Conservation (phyloP, 192 early-diverging fungal species). For the Haplosporangium gracile region DNA sequence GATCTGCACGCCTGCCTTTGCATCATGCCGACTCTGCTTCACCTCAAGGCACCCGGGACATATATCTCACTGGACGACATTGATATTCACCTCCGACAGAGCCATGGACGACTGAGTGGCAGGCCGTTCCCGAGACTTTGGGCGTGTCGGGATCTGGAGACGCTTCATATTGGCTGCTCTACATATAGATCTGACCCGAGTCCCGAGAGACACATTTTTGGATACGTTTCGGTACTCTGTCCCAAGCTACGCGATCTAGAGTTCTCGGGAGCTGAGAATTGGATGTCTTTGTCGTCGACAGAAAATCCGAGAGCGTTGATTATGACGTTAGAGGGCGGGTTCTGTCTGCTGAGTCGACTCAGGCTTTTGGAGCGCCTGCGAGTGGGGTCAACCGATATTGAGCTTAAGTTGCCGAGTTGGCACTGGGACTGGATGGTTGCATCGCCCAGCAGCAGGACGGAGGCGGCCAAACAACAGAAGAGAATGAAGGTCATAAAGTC, state of each 20-base stretch:
- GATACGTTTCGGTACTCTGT: not conserved
- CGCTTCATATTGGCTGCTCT: not conserved
- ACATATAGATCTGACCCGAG: not conserved
- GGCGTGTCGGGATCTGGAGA: not conserved
- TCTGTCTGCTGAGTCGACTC: slow-evolving; percentile 1
- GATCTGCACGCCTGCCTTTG: not conserved
- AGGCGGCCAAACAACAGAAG: not conserved
- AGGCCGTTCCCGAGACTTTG: not conserved
- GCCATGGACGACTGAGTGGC: not conserved
- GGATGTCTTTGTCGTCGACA: not conserved
- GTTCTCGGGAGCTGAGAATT: not conserved
- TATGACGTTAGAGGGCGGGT: not conserved
- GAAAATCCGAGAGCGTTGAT: not conserved
- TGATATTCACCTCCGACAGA: not conserved
- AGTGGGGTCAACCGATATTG: not conserved
- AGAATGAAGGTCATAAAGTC: not conserved
- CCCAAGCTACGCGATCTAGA: not conserved
- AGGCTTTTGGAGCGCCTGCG: not conserved
- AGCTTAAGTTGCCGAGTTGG: not conserved
- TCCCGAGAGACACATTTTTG: not conserved
- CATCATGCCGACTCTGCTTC: not conserved
- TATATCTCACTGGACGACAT: not conserved
- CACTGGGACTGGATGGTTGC: not conserved
- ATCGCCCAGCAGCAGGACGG: not conserved
- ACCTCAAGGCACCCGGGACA: not conserved